Evolutionary conservation across 2,329 filamentous ascomycete species (phyloP).

Genomic region (Rhinocladiella similis): DNA sequence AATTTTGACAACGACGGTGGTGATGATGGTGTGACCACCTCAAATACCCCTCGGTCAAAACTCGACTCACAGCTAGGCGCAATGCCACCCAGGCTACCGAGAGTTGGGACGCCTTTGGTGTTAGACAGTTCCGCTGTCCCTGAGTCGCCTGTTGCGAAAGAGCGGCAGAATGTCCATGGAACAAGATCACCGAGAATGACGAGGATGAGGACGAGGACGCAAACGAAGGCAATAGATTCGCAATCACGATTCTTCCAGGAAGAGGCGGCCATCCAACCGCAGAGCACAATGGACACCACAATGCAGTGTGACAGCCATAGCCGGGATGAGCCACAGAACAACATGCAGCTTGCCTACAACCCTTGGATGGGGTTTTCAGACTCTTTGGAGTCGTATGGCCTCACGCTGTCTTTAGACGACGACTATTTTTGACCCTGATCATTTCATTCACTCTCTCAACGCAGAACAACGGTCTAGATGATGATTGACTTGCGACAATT

Average conservation of each 20-base stretch:
- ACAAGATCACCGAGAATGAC: no score
- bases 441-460: no score
- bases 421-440: background rate
- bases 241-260: background rate
- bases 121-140: background rate
- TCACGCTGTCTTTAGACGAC: background rate
- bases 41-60: background rate
- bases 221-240: no score
- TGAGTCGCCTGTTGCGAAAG: background rate
- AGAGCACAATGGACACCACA: background rate
- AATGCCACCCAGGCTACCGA: background rate
- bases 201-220: no score
- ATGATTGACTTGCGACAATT: no score
- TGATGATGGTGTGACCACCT: conserved; percentile 13
- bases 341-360: conserved; percentile 17
- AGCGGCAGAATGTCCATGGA: no score
- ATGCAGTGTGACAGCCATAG: conserved; percentile 8
- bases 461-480: no score
- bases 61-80: background rate
- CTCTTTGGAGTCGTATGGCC: conserved; percentile 13
- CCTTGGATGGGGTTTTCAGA: conserved; percentile 22
- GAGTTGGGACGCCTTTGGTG: background rate
- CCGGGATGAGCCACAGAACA: conserved; percentile 12
- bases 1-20: conserved; percentile 18
- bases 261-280: background rate